A percentile compares a stretch with the other conserved stretches of the same genome.
Conservation (phyloP, 257 asterid genomes). For the Nicotiana otophora region DNA sequence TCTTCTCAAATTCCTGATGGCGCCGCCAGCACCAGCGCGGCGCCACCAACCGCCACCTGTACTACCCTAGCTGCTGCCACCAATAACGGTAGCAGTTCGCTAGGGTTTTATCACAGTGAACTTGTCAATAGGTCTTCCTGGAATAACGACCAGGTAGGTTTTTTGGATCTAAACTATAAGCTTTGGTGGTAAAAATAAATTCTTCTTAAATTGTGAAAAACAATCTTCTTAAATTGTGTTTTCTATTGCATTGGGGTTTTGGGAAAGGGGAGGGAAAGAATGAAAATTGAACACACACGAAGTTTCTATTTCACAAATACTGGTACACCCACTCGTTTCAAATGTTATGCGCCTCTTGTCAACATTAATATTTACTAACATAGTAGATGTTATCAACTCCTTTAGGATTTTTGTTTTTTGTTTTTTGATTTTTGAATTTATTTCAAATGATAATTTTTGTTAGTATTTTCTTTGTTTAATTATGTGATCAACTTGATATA, state of each 20-base stretch:
- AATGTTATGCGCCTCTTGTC: no score
- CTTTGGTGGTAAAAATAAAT: neutral
- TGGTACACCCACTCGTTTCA: no score
- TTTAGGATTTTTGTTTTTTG: no score
- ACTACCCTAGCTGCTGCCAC: conserved; percentile 22
- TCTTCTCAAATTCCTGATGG: conserved; percentile 22
- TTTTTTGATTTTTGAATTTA: conserved; percentile 22
- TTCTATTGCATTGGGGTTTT: conserved; percentile 8
- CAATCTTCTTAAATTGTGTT: neutral
- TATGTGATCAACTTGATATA: conserved; percentile 6
- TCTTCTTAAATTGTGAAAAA: neutral
- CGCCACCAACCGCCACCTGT: neutral
- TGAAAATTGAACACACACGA: neutral
- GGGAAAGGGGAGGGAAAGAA: neutral
- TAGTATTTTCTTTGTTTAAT: neutral
- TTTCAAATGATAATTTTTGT: neutral
- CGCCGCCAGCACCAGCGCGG: neutral
- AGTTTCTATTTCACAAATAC: no score
- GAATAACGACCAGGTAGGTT: conserved; percentile 55
- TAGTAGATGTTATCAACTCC: no score
- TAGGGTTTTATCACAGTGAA: conserved; percentile 44
- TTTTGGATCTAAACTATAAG: neutral
- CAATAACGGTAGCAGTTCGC: conserved; percentile 13
- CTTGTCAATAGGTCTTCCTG: conserved; percentile 47
- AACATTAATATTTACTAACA: no score